Conservation (phyloP, 257 asterid species). For the Marsdenia floribunda region DNA sequence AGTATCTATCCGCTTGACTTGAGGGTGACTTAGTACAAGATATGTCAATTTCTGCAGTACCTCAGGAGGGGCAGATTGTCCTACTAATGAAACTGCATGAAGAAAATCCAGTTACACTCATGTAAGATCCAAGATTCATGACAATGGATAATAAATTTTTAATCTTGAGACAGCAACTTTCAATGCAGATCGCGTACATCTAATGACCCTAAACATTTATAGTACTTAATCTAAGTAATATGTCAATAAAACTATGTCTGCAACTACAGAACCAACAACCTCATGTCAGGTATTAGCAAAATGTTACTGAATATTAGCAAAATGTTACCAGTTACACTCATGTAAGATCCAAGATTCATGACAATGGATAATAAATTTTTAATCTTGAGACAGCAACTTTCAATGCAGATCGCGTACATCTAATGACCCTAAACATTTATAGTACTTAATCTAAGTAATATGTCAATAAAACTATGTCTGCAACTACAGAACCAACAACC, state of each 20-base stretch:
- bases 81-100: constrained; percentile 65
- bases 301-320: not conserved
- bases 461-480: not conserved
- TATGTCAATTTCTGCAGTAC: constrained; percentile 71
- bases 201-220: not conserved
- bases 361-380: not conserved
- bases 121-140: not conserved
- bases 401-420: not conserved
- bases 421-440: not conserved
- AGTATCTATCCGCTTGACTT: constrained; percentile 74
- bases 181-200: not conserved
- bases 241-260: not conserved
- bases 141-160: not conserved
- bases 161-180: not conserved
- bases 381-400: not conserved
- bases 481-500: not conserved
- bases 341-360: not conserved
- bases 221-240: not conserved
- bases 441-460: not conserved
- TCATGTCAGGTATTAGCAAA: not conserved
- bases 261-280: not conserved
- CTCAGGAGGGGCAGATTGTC: constrained; percentile 86
- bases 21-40: constrained; percentile 77
- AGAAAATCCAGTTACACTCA: constrained; percentile 1
- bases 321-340: constrained; percentile 1